Evolutionary conservation across 1,284 basidiomycete genomes (phyloP).

Genomic region (Microstroma glucosiphilum): DNA sequence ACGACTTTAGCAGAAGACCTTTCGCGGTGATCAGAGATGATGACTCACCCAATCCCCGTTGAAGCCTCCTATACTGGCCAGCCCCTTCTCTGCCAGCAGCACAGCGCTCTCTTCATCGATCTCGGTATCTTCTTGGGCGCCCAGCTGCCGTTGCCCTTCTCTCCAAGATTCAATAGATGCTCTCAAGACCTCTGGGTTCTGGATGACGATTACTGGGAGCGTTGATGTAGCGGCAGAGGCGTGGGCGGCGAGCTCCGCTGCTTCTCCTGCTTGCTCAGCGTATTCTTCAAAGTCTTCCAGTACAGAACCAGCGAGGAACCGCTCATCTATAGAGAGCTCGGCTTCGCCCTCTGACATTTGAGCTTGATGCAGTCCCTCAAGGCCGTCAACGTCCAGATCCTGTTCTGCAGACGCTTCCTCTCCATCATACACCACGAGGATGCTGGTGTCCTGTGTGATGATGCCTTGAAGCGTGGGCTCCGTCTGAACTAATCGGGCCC

Average conservation of each 20-base stretch:
- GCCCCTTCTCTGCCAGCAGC: conserved; percentile 53
- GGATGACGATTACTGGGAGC: neutral
- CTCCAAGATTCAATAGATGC: conserved; percentile 4
- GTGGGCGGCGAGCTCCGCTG: neutral
- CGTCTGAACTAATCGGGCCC: conserved; percentile 29
- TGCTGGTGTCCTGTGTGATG: conserved; percentile 21
- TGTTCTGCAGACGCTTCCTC: conserved; percentile 12
- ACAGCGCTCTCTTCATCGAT: conserved; percentile 39
- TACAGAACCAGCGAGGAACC: conserved; percentile 34
- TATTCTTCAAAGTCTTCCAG: conserved; percentile 25
- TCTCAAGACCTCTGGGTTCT: neutral
- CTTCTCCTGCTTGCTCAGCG: neutral
- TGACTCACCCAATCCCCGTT: conserved; percentile 75
- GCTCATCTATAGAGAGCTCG: conserved; percentile 25
- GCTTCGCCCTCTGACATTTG: too few relatives aligned
- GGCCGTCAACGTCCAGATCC: conserved; percentile 6
- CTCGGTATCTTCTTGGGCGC: conserved; percentile 18
- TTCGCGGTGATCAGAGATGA: too few relatives aligned
- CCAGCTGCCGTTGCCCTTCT: neutral
- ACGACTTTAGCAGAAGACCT: too few relatives aligned
- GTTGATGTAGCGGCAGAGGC: too few relatives aligned
- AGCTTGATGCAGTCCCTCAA: too few relatives aligned
- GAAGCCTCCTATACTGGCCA: conserved; percentile 69
- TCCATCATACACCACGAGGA: conserved; percentile 26
- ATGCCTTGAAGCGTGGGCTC: conserved; percentile 42